These are phyloP conservation scores for Colletotrichum graminicola DNA, from an alignment of 2,329 filamentous ascomycete genomes.

Conservation along the genomic window DNA sequence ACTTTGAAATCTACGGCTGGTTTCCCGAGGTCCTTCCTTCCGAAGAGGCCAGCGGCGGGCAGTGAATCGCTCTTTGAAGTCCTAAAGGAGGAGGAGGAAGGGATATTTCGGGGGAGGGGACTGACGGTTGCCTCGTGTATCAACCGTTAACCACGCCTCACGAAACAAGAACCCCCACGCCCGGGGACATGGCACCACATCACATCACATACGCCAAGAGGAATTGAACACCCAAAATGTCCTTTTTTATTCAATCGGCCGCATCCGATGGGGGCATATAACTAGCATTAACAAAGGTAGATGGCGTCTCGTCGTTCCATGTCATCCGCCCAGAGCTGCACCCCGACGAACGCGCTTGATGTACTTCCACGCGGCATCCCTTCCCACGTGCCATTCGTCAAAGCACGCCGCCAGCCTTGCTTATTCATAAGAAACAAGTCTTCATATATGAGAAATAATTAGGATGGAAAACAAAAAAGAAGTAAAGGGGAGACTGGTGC, in stretches of 20 bases:
- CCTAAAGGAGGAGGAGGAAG: background rate
- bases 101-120: too few species aligned
- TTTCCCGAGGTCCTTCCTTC: slow-evolving; percentile 66
- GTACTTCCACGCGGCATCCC: background rate
- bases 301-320: slow-evolving; percentile 6
- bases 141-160: background rate
- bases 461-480: slow-evolving; percentile 24
- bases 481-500: slow-evolving; percentile 19
- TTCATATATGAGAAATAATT: slow-evolving; percentile 33
- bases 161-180: background rate
- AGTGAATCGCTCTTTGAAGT: background rate
- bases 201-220: background rate
- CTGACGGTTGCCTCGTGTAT: background rate
- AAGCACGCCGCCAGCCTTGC: slow-evolving; percentile 30
- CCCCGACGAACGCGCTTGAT: background rate
- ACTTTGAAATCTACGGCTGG: slow-evolving; percentile 67
- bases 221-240: slow-evolving; percentile 9
- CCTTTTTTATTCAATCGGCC: slow-evolving; percentile 34
- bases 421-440: slow-evolving; percentile 22
- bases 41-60: slow-evolving; percentile 47
- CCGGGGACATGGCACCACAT: background rate
- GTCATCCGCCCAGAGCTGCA: background rate
- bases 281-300: slow-evolving; percentile 39
- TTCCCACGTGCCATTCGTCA: slow-evolving; percentile 38
- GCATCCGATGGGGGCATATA: slow-evolving; percentile 12